These are phyloP conservation scores for Aspergillus novofumigatus DNA, from an alignment of 2,329 filamentous ascomycete species.

Conservation along the genomic window DNA sequence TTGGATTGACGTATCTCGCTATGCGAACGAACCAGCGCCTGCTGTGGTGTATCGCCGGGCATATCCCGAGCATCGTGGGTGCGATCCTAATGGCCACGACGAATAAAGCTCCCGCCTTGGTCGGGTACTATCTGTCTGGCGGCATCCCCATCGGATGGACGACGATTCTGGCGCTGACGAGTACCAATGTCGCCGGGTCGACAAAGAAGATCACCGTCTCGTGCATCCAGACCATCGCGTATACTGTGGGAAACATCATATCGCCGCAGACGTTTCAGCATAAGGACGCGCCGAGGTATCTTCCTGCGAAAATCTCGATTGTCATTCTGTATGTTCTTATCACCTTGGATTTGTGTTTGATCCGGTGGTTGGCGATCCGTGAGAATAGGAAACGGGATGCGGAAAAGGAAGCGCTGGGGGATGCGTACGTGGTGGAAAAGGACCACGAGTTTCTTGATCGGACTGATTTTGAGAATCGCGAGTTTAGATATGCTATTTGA, in stretches of 20 bases:
- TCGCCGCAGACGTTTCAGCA: constrained; percentile 41
- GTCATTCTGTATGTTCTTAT: constrained; percentile 24
- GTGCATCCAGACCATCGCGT: constrained; percentile 33
- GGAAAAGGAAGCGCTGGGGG: constrained; percentile 20
- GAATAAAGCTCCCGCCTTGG: constrained; percentile 30
- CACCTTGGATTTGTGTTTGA: constrained; percentile 27
- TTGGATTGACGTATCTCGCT: constrained; percentile 35
- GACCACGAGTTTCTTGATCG: constrained; percentile 31
- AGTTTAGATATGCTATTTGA: constrained; percentile 22
- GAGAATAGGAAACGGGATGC: constrained; percentile 27
- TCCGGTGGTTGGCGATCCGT: constrained; percentile 25
- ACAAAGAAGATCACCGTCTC: constrained; percentile 37
- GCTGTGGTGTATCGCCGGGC: constrained; percentile 33
- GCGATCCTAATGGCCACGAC: constrained; percentile 39
- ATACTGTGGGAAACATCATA: constrained; percentile 42
- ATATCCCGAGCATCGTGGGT: constrained; percentile 34
- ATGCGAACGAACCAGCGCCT: constrained; percentile 35
- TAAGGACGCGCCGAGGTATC: constrained; percentile 27
- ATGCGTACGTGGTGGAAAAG: constrained; percentile 22
- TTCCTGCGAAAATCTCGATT: constrained; percentile 27
- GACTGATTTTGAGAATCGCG: constrained; percentile 23
- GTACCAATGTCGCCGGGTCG: constrained; percentile 34
- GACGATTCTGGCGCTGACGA: constrained; percentile 35
- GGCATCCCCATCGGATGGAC: constrained; percentile 39
- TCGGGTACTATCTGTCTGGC: constrained; percentile 38